Conservation (phyloP, 108 stramenopile species). For the Stephanodiscus minutulus region DNA sequence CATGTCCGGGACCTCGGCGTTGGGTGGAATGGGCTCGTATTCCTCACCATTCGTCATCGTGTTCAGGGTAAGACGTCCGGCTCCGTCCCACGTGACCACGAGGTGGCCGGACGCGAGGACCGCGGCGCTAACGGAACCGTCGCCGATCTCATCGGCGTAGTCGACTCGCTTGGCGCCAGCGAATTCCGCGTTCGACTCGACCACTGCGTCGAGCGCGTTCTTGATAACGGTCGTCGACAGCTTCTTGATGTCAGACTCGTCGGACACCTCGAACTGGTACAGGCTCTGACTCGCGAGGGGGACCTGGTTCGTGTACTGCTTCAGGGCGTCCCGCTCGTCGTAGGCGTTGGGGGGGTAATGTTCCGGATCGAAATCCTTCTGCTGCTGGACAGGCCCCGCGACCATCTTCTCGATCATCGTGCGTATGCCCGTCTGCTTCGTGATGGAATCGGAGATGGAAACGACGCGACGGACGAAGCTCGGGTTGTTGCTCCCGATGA, state of each 20-base stretch:
- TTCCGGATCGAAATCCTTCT: conserved; percentile 45
- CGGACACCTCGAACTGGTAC: conserved; percentile 39
- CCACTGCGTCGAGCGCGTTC: conserved; percentile 31
- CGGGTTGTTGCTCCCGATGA: conserved; percentile 34
- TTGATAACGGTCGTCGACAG: conserved; percentile 21
- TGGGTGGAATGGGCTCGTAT: conserved; percentile 36
- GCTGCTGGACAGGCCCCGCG: conserved; percentile 45
- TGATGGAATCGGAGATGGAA: conserved; percentile 24
- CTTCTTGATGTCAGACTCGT: conserved; percentile 28
- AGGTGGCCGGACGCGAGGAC: conserved; percentile 28
- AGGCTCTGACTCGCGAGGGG: conserved; percentile 43
- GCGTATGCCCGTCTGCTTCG: conserved; percentile 46
- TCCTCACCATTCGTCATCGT: conserved; percentile 33
- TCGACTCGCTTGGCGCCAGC: conserved; percentile 20
- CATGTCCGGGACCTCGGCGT: conserved; percentile 35
- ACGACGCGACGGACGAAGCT: conserved; percentile 46
- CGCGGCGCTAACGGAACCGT: conserved; percentile 36
- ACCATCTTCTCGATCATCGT: conserved; percentile 48
- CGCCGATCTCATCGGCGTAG: conserved; percentile 36
- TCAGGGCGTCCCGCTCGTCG: conserved; percentile 47
- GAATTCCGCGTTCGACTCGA: conserved; percentile 16
- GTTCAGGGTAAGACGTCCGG: conserved; percentile 35
- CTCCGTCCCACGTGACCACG: conserved; percentile 43
- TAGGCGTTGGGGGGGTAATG: conserved; percentile 51
- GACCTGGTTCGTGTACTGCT: conserved; percentile 37